phyloP scores from a whole-genome alignment of 2,329 filamentous ascomycete species.

The Cladorrhinum sp. region DNA sequence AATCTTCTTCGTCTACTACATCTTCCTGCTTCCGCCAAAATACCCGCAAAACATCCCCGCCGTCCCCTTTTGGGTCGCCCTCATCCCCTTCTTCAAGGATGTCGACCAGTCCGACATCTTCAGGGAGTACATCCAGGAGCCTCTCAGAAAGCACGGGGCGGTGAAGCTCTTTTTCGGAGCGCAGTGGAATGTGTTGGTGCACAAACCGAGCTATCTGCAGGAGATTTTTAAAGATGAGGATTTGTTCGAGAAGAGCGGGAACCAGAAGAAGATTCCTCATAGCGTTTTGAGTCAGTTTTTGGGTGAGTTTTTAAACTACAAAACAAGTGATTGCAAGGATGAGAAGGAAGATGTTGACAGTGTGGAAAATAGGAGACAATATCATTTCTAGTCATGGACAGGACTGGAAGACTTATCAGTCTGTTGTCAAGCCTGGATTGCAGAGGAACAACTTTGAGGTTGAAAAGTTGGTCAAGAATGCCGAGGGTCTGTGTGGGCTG shows the following conservation, averaged over 20 bases:
- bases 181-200: constrained; percentile 47
- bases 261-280: constrained; percentile 24
- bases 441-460: constrained; percentile 16
- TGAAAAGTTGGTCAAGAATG: constrained; percentile 14
- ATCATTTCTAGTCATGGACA: constrained; percentile 21
- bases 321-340: background rate
- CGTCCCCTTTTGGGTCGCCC: constrained; percentile 43
- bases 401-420: constrained; percentile 16
- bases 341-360: background rate
- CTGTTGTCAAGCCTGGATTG: constrained; percentile 18
- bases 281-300: constrained; percentile 20
- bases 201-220: constrained; percentile 41
- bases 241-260: constrained; percentile 23
- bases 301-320: constrained; percentile 2
- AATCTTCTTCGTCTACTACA: constrained; percentile 10
- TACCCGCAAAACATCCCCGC: constrained; percentile 39
- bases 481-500: constrained; percentile 7
- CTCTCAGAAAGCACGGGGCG: constrained; percentile 40
- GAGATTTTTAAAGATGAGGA: constrained; percentile 37
- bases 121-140: constrained; percentile 37
- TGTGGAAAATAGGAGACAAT: constrained; percentile 14
- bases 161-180: constrained; percentile 49
- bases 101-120: constrained; percentile 43
- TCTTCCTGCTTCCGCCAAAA: constrained; percentile 19
- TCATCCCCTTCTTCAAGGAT: constrained; percentile 41